phyloP scores from a whole-genome alignment of 2,329 filamentous ascomycete genomes.

The Ilyonectria mors-panacis region DNA sequence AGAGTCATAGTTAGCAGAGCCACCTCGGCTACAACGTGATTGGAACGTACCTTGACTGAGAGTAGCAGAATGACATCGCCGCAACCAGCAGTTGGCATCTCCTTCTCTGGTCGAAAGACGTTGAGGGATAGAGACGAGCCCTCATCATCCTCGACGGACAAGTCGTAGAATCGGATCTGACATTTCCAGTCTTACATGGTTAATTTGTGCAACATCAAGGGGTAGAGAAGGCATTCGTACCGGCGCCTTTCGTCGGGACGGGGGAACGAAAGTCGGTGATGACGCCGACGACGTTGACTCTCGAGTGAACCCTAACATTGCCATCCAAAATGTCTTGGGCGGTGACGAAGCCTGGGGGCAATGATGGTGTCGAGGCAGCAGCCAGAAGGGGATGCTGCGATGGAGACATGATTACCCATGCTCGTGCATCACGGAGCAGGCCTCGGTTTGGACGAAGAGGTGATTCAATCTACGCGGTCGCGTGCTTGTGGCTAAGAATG shows the following conservation, averaged over 20 bases:
- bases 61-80: conserved; percentile 63
- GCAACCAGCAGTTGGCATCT: conserved; percentile 64
- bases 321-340: conserved; percentile 62
- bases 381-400: conserved; percentile 18
- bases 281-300: conserved; percentile 77
- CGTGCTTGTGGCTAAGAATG: conserved; percentile 9
- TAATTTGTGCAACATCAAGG: conserved; percentile 14
- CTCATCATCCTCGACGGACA: conserved; percentile 62
- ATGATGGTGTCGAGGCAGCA: conserved; percentile 23
- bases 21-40: not conserved
- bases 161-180: conserved; percentile 73
- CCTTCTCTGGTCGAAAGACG: conserved; percentile 70
- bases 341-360: conserved; percentile 46
- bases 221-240: conserved; percentile 53
- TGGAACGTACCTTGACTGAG: conserved; percentile 64
- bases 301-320: conserved; percentile 42
- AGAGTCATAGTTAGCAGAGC: conserved; percentile 24
- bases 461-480: conserved; percentile 23
- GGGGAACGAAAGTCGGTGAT: conserved; percentile 76
- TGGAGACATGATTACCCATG: conserved; percentile 24
- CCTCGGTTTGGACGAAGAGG: not conserved
- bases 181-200: conserved; percentile 69
- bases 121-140: conserved; percentile 63
- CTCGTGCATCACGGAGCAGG: conserved; percentile 14
- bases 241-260: conserved; percentile 64